Conservation (phyloP, 1,139 yeast genomes). For the Yamadazyma triangularis region DNA sequence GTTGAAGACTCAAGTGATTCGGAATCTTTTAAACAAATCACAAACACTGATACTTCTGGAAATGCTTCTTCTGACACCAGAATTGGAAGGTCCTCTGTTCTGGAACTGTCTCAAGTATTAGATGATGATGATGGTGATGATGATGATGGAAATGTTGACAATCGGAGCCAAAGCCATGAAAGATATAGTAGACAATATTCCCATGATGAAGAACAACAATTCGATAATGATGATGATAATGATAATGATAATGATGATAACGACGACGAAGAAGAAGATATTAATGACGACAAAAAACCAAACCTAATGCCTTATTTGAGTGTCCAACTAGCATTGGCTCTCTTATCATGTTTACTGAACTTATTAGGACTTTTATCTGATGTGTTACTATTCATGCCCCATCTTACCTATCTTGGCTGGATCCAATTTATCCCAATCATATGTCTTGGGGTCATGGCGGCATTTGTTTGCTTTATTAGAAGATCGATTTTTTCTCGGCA, state of each 20-base stretch:
- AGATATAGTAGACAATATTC: neutral
- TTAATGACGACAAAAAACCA: conserved; percentile 5
- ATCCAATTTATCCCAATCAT: conserved; percentile 38
- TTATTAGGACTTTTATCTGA: conserved; percentile 40
- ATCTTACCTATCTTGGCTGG: conserved; percentile 42
- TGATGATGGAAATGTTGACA: neutral
- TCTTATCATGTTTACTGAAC: conserved; percentile 34
- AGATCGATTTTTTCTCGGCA: conserved; percentile 34
- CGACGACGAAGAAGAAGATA: neutral
- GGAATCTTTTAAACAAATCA: neutral
- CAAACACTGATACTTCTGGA: neutral
- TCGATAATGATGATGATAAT: neutral
- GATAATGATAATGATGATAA: conserved; percentile 7
- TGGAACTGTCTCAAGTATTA: too few relatives aligned
- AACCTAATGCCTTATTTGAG: conserved; percentile 28
- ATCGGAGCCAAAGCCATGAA: neutral
- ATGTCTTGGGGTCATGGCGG: conserved; percentile 29
- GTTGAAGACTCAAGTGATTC: neutral
- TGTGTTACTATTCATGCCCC: conserved; percentile 36
- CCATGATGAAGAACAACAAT: neutral
- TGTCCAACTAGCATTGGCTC: conserved; percentile 29
- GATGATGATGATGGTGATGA: neutral
- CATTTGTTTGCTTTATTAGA: conserved; percentile 39
- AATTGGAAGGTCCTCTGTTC: neutral
- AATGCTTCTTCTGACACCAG: neutral